Evolutionary conservation across 495 filamentous ascomycete genomes (phyloP).

Genomic region (Saxispiralis lemnorum): DNA sequence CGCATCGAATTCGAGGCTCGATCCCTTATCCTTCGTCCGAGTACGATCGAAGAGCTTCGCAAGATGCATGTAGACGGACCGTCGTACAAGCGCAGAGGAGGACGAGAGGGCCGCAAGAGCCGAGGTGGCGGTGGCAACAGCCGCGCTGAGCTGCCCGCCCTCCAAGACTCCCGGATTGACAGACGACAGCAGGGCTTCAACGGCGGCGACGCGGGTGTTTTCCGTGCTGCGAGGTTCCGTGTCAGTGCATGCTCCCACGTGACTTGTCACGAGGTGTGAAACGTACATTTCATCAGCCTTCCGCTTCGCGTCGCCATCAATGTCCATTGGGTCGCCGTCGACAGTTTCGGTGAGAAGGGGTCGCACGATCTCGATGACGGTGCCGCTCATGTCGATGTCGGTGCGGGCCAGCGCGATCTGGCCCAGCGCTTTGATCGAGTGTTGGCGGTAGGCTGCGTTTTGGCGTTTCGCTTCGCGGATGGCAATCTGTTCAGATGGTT

Average conservation of each 20-base stretch:
- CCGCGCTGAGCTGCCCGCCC: not conserved
- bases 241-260: too few relatives aligned
- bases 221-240: slow-evolving; percentile 6
- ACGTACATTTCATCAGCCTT: slow-evolving; percentile 13
- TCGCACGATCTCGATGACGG: slow-evolving; percentile 44
- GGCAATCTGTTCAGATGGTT: slow-evolving; percentile 30
- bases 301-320: slow-evolving; percentile 26
- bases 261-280: too few relatives aligned
- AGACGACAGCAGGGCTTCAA: slow-evolving; percentile 7
- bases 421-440: slow-evolving; percentile 56
- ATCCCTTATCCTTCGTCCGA: not conserved
- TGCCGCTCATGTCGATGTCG: slow-evolving; percentile 48
- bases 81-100: slow-evolving; percentile 1
- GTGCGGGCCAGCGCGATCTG: slow-evolving; percentile 45
- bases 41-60: slow-evolving; percentile 9
- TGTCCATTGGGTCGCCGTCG: slow-evolving; percentile 45
- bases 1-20: not conserved
- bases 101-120: not conserved
- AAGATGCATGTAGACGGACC: slow-evolving; percentile 1
- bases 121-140: not conserved
- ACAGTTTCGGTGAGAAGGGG: slow-evolving; percentile 28
- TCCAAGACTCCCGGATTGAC: slow-evolving; percentile 5
- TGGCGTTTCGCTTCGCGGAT: slow-evolving; percentile 80
- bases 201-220: slow-evolving; percentile 3
- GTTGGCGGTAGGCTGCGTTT: slow-evolving; percentile 61